Percentiles rank a stretch among this genome's conserved stretches.
Conservation (phyloP, 2,329 filamentous ascomycete genomes). For the Fusarium secorum region DNA sequence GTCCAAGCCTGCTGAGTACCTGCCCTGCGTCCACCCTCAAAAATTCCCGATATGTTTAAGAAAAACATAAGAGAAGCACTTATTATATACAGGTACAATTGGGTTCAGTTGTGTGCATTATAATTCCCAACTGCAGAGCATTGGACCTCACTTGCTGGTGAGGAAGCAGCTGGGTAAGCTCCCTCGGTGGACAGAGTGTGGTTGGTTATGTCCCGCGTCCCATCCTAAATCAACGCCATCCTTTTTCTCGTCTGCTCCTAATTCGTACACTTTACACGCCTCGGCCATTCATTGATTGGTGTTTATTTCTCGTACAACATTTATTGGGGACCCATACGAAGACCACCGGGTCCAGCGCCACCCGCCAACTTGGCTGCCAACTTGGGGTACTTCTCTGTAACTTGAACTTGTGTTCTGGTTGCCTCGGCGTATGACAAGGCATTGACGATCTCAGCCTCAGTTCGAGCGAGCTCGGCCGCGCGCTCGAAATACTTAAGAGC, state of each 20-base stretch:
- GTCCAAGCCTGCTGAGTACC: slow-evolving; percentile 31
- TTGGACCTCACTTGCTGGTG: slow-evolving; percentile 38
- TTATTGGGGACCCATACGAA: slow-evolving; percentile 49
- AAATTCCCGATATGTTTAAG: slow-evolving; percentile 15
- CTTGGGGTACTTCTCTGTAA: slow-evolving; percentile 86
- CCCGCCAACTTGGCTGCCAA: slow-evolving; percentile 72
- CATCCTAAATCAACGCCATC: slow-evolving; percentile 32
- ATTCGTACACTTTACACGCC: slow-evolving; percentile 44
- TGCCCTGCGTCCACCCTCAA: slow-evolving; percentile 30
- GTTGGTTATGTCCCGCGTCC: slow-evolving; percentile 20
- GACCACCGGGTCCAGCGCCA: slow-evolving; percentile 46
- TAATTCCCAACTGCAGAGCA: slow-evolving; percentile 42
- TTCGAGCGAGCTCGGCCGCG: slow-evolving; percentile 91
- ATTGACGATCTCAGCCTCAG: slow-evolving; percentile 95
- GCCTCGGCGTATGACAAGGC: slow-evolving; percentile 97
- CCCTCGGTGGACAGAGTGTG: slow-evolving; percentile 21
- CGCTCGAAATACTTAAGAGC: slow-evolving; percentile 97
- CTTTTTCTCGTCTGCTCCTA: slow-evolving; percentile 32
- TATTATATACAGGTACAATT: slow-evolving; percentile 45
- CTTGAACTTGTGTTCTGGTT: slow-evolving; percentile 92
- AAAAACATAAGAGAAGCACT: slow-evolving; percentile 39
- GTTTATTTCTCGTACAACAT: slow-evolving; percentile 34
- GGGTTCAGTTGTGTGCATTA: slow-evolving; percentile 42
- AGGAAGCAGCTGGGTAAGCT: slow-evolving; percentile 32
- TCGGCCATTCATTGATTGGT: slow-evolving; percentile 21